Evolutionary conservation across 495 filamentous ascomycete genomes (phyloP), one percentile per base, ranked within the genome.

Genomic region (Pyrenula massariospora): DNA sequence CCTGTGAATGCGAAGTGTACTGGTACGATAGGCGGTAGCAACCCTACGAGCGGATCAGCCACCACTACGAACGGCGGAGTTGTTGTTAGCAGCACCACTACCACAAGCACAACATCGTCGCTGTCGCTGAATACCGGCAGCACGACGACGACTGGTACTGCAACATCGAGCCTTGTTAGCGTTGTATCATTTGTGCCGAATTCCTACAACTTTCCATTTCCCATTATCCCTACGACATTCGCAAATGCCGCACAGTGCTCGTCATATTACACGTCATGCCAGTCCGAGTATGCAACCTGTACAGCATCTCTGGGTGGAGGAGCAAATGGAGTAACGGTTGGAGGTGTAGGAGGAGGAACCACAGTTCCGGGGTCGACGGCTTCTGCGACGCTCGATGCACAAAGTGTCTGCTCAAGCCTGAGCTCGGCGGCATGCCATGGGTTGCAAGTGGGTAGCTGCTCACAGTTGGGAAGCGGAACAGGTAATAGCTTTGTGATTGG

Each of bases 201-300:
- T 42, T 5, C 31, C 15, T 42, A 42, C 31, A n/a, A n/a, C n/a
- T 91, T 84, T 63, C 77, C 83, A 12, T 89, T 87, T 64, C 71
- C 84, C 25, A 78, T 77, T 60, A 74, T 88, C 55, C 81, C 83
- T 25, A 89, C 86, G 0, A 77, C 76, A 48, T 88, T 88, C 59
- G 63, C 71, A 52, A 80, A 87, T 58, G 68, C 77, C 19, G 78
- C 72, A n/a, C 72, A 73, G 10, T 91, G 87, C 69, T 79, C 84
- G 1, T 79, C 81, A 12, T 86, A 86, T 61, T 80, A 84, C 66
- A 79, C 74, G 42, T 72, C 79, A 51, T 91, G 86, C 64, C 73
- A 80, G 62, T 74, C 70, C 31, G 84, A 87, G 62, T 86, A 83
- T 61, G 69, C 71, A 19, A 76, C 73, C 24, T 91, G 87, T 61